A percentile compares a stretch with the other conserved stretches of the same genome.
phyloP scores from a whole-genome alignment of 2,329 filamentous ascomycete genomes.

The Fusarium burgessii region DNA sequence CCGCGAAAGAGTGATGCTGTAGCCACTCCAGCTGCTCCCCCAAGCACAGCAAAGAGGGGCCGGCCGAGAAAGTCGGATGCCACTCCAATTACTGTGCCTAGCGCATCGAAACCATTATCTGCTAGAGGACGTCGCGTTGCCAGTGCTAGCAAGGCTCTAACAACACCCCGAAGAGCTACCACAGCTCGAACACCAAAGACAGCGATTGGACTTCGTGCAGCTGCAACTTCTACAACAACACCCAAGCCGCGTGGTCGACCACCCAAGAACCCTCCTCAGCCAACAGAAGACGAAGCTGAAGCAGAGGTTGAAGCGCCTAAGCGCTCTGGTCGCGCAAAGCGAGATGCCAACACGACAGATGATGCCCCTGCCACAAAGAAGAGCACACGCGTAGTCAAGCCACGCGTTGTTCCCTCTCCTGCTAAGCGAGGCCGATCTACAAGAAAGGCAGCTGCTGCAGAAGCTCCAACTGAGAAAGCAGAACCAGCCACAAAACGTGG shows the following conservation, averaged over 20 bases:
- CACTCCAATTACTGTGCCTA: constrained; percentile 7
- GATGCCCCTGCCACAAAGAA: constrained; percentile 15
- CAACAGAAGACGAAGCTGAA: constrained; percentile 4
- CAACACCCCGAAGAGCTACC: constrained; percentile 12
- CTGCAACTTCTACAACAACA: constrained; percentile 24
- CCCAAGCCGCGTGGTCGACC: constrained; percentile 43
- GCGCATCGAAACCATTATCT: constrained; percentile 19
- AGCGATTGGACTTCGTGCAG: constrained; percentile 17
- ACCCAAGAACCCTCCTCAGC: constrained; percentile 33
- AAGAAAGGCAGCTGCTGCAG: constrained; percentile 15
- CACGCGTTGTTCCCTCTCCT: constrained; percentile 37
- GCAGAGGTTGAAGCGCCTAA: constrained; percentile 3
- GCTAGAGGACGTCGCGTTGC: constrained; percentile 26
- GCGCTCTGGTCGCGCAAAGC: constrained; percentile 1
- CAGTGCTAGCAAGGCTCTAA: constrained; percentile 26
- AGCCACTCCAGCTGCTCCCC: constrained; percentile 27
- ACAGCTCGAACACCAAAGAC: constrained; percentile 21
- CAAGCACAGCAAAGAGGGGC: constrained; percentile 37
- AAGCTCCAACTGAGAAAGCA: constrained; percentile 6
- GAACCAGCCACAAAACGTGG: constrained; percentile 21
- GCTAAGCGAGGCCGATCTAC: constrained; percentile 37
- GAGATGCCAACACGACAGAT: background rate
- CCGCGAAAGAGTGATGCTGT: constrained; percentile 40
- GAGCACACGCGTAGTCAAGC: constrained; percentile 14
- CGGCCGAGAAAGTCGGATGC: constrained; percentile 42